A percentile compares a stretch with the other conserved stretches of the same genome.
Evolutionary conservation across 331 rosid genomes (phyloP).

Genomic region (Stylosanthes scabra): DNA sequence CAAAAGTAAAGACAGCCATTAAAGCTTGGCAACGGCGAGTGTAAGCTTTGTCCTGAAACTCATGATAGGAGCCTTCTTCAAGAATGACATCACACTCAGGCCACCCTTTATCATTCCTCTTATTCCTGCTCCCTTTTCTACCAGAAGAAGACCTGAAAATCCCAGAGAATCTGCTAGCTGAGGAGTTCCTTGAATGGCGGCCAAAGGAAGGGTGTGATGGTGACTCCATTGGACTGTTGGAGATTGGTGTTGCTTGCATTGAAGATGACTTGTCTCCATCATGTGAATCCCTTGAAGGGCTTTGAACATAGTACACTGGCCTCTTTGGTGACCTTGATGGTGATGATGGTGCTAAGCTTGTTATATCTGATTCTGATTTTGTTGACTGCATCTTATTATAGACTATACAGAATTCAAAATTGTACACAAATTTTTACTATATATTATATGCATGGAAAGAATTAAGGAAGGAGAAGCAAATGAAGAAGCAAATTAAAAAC

Average conservation of each 20-base stretch:
- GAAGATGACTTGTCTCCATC: slow-evolving; percentile 95
- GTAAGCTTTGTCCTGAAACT: slow-evolving; percentile 56
- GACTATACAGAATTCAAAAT: background rate
- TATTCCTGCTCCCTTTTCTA: slow-evolving; percentile 73
- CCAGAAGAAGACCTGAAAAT: slow-evolving; percentile 88
- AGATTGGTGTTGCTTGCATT: slow-evolving; percentile 85
- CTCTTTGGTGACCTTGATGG: slow-evolving; percentile 97
- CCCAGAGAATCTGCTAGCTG: slow-evolving; percentile 86
- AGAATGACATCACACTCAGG: slow-evolving; percentile 89
- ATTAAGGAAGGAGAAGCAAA: slow-evolving; percentile 30
- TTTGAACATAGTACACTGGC: slow-evolving; percentile 80
- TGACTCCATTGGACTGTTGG: slow-evolving; percentile 93
- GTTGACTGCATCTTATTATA: slow-evolving; percentile 58
- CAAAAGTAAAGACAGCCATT: slow-evolving; percentile 67
- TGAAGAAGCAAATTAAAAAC: slow-evolving; percentile 19
- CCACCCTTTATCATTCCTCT: slow-evolving; percentile 92
- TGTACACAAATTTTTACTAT: too few relatives aligned
- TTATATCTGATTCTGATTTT: slow-evolving; percentile 85
- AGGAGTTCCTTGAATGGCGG: slow-evolving; percentile 91
- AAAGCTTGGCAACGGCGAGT: slow-evolving; percentile 64
- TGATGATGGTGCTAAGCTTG: slow-evolving; percentile 92
- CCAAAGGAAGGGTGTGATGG: slow-evolving; percentile 95
- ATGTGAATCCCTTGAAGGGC: slow-evolving; percentile 93
- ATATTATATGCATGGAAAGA: slow-evolving; percentile 29
- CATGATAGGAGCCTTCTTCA: slow-evolving; percentile 89